A percentile compares a stretch with the other conserved stretches of the same genome.
Conservation (phyloP, 1,284 basidiomycete genomes). For the Ustilago hordei region DNA sequence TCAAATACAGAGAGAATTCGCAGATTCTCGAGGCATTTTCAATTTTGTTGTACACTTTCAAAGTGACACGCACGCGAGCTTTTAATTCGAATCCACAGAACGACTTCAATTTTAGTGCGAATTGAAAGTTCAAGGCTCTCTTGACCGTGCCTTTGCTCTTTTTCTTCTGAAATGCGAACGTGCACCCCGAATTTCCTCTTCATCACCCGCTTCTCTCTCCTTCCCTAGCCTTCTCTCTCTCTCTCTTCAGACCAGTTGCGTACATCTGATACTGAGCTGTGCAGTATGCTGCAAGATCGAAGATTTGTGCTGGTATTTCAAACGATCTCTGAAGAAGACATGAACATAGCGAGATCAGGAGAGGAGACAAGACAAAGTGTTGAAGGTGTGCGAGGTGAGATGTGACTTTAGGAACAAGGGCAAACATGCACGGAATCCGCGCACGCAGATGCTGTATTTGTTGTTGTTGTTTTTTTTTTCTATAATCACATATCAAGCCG, state of each 20-base stretch:
- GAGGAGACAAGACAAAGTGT: background rate
- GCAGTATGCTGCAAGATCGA: no score
- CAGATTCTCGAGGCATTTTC: background rate
- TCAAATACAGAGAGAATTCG: background rate
- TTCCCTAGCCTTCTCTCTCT: background rate
- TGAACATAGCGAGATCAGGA: background rate
- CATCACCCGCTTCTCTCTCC: background rate
- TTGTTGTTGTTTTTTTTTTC: background rate
- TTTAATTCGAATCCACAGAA: background rate
- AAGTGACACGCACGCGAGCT: slow-evolving; percentile 11
- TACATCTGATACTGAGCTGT: no score
- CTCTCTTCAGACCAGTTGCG: background rate
- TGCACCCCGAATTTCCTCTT: slow-evolving; percentile 14
- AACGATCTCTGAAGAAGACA: no score
- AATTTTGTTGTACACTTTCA: background rate
- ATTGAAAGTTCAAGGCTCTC: background rate
- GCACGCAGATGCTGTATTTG: slow-evolving; percentile 7
- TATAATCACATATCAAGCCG: slow-evolving; percentile 4
- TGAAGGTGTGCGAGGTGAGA: background rate
- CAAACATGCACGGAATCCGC: slow-evolving; percentile 13
- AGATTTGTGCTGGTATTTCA: no score
- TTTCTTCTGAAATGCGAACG: background rate
- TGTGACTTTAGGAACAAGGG: slow-evolving; percentile 18
- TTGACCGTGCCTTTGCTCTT: background rate
- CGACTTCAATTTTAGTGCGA: background rate